These are phyloP conservation scores for Pulveroboletus sp. DNA, from an alignment of 768 basidiomycete genomes.

Conservation along the genomic window DNA sequence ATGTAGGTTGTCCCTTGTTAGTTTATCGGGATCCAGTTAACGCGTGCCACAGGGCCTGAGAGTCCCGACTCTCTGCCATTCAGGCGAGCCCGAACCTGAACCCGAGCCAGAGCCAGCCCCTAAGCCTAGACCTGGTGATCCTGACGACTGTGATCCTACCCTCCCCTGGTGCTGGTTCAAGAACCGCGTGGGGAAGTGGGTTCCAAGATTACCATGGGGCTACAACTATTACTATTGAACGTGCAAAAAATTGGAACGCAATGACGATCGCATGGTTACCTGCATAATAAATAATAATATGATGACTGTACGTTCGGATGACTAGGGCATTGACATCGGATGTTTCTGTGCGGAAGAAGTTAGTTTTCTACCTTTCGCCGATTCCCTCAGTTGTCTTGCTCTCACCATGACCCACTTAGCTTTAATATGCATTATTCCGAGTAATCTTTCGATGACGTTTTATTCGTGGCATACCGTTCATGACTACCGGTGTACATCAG, in stretches of 20 bases:
- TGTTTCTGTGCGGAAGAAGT: background rate
- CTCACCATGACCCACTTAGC: background rate
- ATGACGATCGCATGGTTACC: constrained; percentile 8
- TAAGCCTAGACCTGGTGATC: constrained; percentile 31
- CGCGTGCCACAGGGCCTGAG: constrained; percentile 33
- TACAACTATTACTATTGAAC: constrained; percentile 20
- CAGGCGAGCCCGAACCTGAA: constrained; percentile 9
- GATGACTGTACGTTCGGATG: constrained; percentile 5
- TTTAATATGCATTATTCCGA: constrained; percentile 10
- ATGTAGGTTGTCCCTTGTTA: constrained; percentile 38
- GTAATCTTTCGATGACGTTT: too few relatives aligned
- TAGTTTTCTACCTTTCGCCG: background rate
- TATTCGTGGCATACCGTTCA: too few relatives aligned
- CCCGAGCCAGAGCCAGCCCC: constrained; percentile 27
- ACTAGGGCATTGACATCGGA: constrained; percentile 6
- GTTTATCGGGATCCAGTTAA: background rate
- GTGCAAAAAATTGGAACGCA: constrained; percentile 7
- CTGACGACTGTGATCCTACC: constrained; percentile 26
- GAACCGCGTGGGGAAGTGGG: constrained; percentile 14
- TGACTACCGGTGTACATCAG: background rate
- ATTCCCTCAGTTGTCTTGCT: constrained; percentile 11
- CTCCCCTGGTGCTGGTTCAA: constrained; percentile 26
- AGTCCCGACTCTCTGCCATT: constrained; percentile 40
- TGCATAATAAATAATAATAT: constrained; percentile 18
- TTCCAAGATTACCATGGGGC: constrained; percentile 26